These are phyloP conservation scores for Vachellia collinsii DNA, from an alignment of 306 rosid genomes.

Conservation along the genomic window DNA sequence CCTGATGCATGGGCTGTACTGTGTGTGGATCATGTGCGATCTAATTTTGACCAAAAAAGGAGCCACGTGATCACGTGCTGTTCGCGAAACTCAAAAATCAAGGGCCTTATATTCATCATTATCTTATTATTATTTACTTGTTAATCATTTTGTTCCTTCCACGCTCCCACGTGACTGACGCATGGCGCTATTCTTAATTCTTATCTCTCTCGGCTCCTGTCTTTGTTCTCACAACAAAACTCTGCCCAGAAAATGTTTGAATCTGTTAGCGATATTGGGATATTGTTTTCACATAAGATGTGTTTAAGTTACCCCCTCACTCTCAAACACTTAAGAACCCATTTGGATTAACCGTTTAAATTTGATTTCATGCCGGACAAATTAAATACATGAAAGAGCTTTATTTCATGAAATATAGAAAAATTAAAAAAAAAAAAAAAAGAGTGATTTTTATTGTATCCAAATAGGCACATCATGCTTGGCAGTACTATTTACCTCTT, in stretches of 20 bases:
- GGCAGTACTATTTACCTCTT: not conserved
- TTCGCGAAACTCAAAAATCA: conserved; percentile 39
- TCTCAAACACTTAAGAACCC: too few relatives aligned
- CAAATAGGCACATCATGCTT: too few relatives aligned
- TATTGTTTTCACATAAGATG: not conserved
- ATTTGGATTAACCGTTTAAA: too few relatives aligned
- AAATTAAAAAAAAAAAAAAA: too few relatives aligned
- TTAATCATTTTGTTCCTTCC: conserved; percentile 20
- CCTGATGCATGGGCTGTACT: not conserved
- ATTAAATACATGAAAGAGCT: too few relatives aligned
- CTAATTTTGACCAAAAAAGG: conserved; percentile 29
- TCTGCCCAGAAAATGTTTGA: not conserved
- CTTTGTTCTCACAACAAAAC: not conserved
- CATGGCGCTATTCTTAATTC: not conserved
- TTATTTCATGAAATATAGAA: too few relatives aligned
- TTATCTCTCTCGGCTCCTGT: not conserved
- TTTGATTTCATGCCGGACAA: too few relatives aligned
- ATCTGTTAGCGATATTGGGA: not conserved
- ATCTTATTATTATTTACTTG: not conserved
- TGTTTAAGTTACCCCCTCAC: too few relatives aligned
- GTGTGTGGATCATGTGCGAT: conserved; percentile 26
- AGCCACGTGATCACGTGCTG: conserved; percentile 52
- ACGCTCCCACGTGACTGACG: conserved; percentile 22
- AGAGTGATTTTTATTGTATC: too few relatives aligned
- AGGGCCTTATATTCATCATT: conserved; percentile 12